A percentile compares a stretch with the other conserved stretches of the same genome.
phyloP scores from a whole-genome alignment of 139 green algal genomes.

The Coccomyxa sp. region DNA sequence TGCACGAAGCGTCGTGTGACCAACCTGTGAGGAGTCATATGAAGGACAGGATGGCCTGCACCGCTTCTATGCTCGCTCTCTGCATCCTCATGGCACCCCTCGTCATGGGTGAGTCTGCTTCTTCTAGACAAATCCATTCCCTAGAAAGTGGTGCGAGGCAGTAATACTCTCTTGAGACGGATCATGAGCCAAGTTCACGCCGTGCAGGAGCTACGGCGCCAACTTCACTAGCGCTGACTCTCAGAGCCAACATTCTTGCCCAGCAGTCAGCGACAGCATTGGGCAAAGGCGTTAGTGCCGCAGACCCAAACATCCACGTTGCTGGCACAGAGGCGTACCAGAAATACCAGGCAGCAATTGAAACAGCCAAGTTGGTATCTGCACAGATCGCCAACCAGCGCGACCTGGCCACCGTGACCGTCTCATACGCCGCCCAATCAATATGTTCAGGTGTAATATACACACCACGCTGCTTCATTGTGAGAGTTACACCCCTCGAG shows the following conservation, averaged over 20 bases:
- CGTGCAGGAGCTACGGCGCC: background rate
- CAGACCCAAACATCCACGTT: background rate
- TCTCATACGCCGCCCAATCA: background rate
- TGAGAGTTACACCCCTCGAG: background rate
- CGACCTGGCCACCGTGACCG: background rate
- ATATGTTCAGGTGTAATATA: background rate
- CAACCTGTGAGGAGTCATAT: too few relatives aligned
- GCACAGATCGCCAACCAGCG: background rate
- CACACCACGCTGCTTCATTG: too few relatives aligned
- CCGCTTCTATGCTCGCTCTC: too few relatives aligned
- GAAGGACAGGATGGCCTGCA: too few relatives aligned
- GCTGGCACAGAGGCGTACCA: background rate
- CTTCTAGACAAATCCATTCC: too few relatives aligned
- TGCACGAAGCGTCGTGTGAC: too few relatives aligned
- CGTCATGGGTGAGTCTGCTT: too few relatives aligned
- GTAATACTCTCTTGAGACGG: too few relatives aligned
- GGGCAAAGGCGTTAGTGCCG: background rate
- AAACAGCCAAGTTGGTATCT: background rate
- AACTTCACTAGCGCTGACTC: background rate
- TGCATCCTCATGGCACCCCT: too few relatives aligned
- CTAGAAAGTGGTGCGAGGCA: too few relatives aligned
- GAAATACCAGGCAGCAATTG: background rate
- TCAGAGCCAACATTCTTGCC: background rate
- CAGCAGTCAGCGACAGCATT: background rate
- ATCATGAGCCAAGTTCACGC: too few relatives aligned